phyloP scores from a whole-genome alignment of 2,329 filamentous ascomycete species.

The Chaetomiaceae sp. region DNA sequence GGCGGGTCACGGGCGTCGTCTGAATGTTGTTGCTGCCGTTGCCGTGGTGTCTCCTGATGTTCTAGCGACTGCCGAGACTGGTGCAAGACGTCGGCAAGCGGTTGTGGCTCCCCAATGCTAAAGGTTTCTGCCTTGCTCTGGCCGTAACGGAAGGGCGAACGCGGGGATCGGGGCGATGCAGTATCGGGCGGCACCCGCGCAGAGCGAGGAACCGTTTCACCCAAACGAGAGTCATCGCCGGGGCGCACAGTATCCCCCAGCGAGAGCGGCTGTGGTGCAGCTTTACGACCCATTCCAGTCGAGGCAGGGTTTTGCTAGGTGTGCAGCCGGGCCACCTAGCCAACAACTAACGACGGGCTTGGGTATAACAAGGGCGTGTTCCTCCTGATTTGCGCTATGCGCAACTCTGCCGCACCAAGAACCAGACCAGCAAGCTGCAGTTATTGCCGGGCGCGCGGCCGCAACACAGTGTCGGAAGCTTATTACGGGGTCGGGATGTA shows the following conservation, averaged over 20 bases:
- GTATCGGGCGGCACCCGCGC: constrained; percentile 35
- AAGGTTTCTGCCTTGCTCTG: constrained; percentile 31
- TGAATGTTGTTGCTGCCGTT: constrained; percentile 26
- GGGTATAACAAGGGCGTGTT: constrained; percentile 23
- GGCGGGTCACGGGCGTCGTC: constrained; percentile 14
- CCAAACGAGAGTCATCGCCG: constrained; percentile 33
- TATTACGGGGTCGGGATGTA: constrained; percentile 15
- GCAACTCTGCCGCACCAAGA: constrained; percentile 31
- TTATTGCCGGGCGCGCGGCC: constrained; percentile 31
- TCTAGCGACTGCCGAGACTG: constrained; percentile 10
- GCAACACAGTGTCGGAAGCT: constrained; percentile 36
- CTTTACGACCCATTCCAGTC: constrained; percentile 52
- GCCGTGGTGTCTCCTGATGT: constrained; percentile 21
- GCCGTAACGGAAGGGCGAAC: constrained; percentile 44
- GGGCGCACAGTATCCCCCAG: constrained; percentile 40
- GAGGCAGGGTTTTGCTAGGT: constrained; percentile 16
- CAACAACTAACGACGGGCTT: constrained; percentile 24
- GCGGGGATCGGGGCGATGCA: constrained; percentile 42
- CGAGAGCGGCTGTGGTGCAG: constrained; percentile 54
- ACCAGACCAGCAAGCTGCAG: constrained; percentile 7
- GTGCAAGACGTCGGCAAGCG: constrained; percentile 33
- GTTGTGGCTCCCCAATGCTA: constrained; percentile 22
- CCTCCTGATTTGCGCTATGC: constrained; percentile 31
- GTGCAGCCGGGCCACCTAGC: constrained; percentile 20
- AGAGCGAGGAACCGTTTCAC: constrained; percentile 33